These are phyloP conservation scores for Scheffersomyces amazonensis DNA, from an alignment of 805 yeast species.

Conservation along the genomic window DNA sequence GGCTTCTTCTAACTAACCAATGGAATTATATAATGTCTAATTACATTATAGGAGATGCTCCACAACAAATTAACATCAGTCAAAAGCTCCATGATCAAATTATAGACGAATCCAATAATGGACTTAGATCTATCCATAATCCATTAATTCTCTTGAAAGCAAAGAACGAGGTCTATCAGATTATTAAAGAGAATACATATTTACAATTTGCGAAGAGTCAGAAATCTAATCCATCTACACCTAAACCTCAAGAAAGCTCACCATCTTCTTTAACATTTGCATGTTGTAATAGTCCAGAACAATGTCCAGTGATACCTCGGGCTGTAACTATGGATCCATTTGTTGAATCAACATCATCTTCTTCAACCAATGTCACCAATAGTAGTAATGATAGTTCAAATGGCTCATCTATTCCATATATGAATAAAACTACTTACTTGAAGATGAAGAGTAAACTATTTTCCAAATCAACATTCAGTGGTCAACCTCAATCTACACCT, in stretches of 20 bases:
- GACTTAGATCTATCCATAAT: conserved; percentile 16
- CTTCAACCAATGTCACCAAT: neutral
- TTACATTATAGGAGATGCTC: conserved; percentile 41
- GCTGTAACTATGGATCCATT: neutral
- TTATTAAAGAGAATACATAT: conserved; percentile 36
- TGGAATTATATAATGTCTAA: conserved; percentile 37
- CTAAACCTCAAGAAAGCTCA: neutral
- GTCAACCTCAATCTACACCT: neutral
- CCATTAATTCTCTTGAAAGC: conserved; percentile 26
- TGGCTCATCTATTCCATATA: neutral
- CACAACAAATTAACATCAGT: conserved; percentile 49
- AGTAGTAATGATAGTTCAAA: neutral
- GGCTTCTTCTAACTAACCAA: conserved; percentile 15
- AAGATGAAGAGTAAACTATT: neutral
- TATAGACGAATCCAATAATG: conserved; percentile 10
- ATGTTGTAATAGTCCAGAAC: neutral
- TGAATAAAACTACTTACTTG: neutral
- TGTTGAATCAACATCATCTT: neutral
- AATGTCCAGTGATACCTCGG: neutral
- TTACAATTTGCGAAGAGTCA: conserved; percentile 8
- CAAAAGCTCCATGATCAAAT: conserved; percentile 31
- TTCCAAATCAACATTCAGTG: neutral
- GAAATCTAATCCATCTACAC: neutral
- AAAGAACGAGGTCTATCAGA: conserved; percentile 26
- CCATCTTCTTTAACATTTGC: neutral